Evolutionary conservation across 2,329 filamentous ascomycete species (phyloP).

Genomic region (Colletotrichum falcatum): DNA sequence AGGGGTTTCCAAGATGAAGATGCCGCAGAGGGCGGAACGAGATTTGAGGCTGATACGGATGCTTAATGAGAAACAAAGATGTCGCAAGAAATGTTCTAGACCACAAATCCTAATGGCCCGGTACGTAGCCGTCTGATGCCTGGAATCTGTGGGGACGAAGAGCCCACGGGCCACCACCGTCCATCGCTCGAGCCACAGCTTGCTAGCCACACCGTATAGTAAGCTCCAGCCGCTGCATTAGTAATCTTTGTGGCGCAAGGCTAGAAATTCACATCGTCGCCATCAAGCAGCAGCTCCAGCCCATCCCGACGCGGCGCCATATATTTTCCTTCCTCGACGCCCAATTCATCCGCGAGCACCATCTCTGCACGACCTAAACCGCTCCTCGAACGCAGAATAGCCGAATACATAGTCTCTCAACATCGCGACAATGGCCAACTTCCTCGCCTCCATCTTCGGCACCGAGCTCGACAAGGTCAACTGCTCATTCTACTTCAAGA

Average conservation of each 20-base stretch:
- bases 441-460: slow-evolving; percentile 98
- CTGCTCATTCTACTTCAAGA: slow-evolving; percentile 98
- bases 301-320: slow-evolving; percentile 18
- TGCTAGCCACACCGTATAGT: background rate
- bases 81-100: slow-evolving; percentile 24
- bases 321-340: background rate
- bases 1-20: background rate
- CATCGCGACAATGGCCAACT: slow-evolving; percentile 82
- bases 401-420: background rate
- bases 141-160: background rate
- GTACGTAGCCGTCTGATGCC: slow-evolving; percentile 16
- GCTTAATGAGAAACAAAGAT: slow-evolving; percentile 4
- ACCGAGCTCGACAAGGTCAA: slow-evolving; percentile 99
- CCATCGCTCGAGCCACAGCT: background rate
- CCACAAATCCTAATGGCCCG: background rate
- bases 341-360: slow-evolving; percentile 4
- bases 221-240: slow-evolving; percentile 34
- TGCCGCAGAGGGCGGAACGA: background rate
- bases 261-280: slow-evolving; percentile 37
- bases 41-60: slow-evolving; percentile 27
- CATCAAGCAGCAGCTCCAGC: slow-evolving; percentile 16
- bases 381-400: background rate
- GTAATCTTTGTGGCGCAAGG: slow-evolving; percentile 38
- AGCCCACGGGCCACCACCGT: slow-evolving; percentile 8
- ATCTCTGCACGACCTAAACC: background rate